Percentiles rank a stretch among this genome's conserved stretches.
Evolutionary conservation across 169 alveolate species (phyloP).

Genomic region (Miamiensis avidus): DNA sequence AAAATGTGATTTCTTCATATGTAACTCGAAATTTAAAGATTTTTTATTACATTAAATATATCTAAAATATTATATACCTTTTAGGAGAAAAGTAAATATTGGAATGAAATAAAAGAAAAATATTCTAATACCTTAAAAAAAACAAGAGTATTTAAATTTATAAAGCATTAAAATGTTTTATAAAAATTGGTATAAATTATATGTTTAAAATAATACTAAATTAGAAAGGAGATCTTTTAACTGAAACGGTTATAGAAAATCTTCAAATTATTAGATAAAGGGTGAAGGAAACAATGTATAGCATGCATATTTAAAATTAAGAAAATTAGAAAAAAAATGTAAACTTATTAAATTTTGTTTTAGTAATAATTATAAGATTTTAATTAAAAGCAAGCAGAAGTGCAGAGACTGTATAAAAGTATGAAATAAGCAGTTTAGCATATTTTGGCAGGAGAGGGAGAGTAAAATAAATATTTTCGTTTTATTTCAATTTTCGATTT

Average conservation of each 20-base stretch:
- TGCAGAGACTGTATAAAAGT: constrained; percentile 17
- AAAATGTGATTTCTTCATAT: neutral
- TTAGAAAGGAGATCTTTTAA: no score
- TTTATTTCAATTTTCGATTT: no score
- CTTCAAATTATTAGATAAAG: neutral
- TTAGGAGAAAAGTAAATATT: neutral
- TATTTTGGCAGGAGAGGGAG: constrained; percentile 26
- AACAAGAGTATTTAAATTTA: no score
- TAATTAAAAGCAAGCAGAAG: constrained; percentile 8
- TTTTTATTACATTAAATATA: neutral
- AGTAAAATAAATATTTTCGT: neutral
- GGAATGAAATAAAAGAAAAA: neutral
- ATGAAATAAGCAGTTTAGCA: constrained; percentile 19
- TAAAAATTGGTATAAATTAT: no score
- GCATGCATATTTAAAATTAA: neutral
- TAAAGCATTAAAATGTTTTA: no score
- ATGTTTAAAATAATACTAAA: no score
- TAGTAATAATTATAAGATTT: no score
- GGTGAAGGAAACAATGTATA: neutral
- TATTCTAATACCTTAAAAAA: no score
- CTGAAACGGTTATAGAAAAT: neutral
- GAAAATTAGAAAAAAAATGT: neutral
- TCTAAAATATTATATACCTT: no score
- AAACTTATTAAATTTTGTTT: no score
- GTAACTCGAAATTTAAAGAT: neutral